phyloP scores from a whole-genome alignment of 1,139 yeast species.

The Sporopachydermia cereana region DNA sequence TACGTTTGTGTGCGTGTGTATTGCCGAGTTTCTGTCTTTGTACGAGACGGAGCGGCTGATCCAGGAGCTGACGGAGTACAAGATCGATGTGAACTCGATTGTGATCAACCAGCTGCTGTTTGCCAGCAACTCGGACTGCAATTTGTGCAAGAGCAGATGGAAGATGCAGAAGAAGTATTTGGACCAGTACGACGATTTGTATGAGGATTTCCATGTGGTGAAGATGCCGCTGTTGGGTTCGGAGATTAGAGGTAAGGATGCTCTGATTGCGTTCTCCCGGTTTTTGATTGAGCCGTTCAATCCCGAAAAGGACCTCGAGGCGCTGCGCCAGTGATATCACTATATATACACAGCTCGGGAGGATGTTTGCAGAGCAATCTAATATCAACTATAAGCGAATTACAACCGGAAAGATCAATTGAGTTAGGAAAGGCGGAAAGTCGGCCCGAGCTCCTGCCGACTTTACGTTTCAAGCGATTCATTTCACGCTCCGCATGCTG shows the following conservation, averaged over 20 bases:
- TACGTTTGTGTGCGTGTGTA: conserved; percentile 94
- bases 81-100: conserved; percentile 92
- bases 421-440: no score
- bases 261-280: conserved; percentile 65
- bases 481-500: no score
- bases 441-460: no score
- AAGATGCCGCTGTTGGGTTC: conserved; percentile 90
- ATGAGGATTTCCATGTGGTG: conserved; percentile 83
- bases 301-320: conserved; percentile 40
- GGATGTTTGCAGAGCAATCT: no score
- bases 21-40: conserved; percentile 86
- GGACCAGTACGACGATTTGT: conserved; percentile 88
- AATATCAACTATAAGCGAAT: no score
- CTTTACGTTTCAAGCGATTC: no score
- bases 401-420: no score
- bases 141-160: conserved; percentile 86
- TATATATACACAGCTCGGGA: no score
- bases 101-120: conserved; percentile 87
- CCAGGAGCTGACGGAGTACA: conserved; percentile 87
- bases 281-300: conserved; percentile 60
- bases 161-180: conserved; percentile 92
- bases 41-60: conserved; percentile 97
- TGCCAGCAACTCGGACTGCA: conserved; percentile 69
- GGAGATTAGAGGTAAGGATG: conserved; percentile 86
- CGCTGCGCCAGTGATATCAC: not conserved